A percentile compares a stretch with the other conserved stretches of the same genome.
Conservation (phyloP, 257 asterid species). For the Thymus mandschuricus region DNA sequence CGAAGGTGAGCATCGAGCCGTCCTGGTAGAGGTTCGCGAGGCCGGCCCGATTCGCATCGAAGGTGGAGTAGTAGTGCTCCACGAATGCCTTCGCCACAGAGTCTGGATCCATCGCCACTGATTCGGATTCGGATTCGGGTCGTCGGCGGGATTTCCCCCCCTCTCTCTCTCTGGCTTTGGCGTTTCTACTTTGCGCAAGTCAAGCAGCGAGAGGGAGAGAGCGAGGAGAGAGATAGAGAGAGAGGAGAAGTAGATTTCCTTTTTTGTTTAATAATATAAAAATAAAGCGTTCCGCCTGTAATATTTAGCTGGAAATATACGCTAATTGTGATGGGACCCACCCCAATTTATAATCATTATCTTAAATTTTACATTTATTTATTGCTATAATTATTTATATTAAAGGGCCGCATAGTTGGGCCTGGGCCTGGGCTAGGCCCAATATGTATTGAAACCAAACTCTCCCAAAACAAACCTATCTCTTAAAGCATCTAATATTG, state of each 20-base stretch:
- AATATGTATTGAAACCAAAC: not conserved
- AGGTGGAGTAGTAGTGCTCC: conserved; percentile 68
- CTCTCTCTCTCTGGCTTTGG: conserved; percentile 5
- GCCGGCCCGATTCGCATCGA: conserved; percentile 59
- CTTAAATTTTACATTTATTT: not conserved
- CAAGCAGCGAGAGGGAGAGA: conserved; percentile 15
- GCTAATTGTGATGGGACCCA: conserved; percentile 41
- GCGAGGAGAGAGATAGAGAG: not conserved
- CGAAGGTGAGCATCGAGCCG: conserved; percentile 60
- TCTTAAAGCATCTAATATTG: too few relatives aligned
- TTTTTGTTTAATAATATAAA: not conserved
- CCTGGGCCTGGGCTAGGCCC: conserved; percentile 24
- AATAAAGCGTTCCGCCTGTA: not conserved
- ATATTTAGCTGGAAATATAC: conserved; percentile 39
- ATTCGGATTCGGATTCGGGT: conserved; percentile 20
- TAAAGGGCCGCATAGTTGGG: not conserved
- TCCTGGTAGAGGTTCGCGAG: conserved; percentile 58
- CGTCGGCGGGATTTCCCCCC: conserved; percentile 27
- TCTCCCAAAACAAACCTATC: not conserved
- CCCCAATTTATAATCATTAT: conserved; percentile 19
- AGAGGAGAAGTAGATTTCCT: not conserved
- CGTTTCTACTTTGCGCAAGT: conserved; percentile 22
- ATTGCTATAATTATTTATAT: not conserved
- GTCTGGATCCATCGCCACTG: conserved; percentile 58
- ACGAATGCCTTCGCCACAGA: conserved; percentile 65